Conservation (phyloP, 306 rosid genomes). For the Senna siamea region DNA sequence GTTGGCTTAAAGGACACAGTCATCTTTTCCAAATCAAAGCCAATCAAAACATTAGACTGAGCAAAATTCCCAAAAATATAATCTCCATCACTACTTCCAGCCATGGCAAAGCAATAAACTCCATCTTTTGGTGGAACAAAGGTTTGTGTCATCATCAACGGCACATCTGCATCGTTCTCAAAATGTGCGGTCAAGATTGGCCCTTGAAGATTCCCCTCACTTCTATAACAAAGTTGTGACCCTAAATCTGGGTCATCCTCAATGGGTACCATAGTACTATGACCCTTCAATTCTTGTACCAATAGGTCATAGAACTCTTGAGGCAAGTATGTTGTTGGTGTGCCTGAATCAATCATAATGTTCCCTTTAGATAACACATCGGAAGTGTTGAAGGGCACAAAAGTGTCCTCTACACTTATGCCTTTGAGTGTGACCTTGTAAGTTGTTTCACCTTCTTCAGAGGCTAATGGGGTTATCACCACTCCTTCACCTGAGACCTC, state of each 20-base stretch:
- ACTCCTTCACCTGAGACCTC: constrained; percentile 61
- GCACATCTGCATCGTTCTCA: constrained; percentile 35
- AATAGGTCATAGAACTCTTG: constrained; percentile 51
- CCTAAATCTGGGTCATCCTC: constrained; percentile 55
- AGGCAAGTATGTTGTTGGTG: constrained; percentile 60
- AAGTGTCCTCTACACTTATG: constrained; percentile 56
- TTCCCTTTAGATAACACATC: constrained; percentile 44
- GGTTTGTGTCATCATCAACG: constrained; percentile 49
- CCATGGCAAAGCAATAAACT: constrained; percentile 67
- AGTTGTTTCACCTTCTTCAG: constrained; percentile 46
- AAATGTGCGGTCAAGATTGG: constrained; percentile 58
- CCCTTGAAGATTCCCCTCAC: constrained; percentile 45
- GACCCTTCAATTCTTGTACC: constrained; percentile 47
- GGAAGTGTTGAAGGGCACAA: constrained; percentile 45
- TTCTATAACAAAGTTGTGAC: constrained; percentile 57
- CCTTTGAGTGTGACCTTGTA: constrained; percentile 63
- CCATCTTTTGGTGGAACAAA: constrained; percentile 62
- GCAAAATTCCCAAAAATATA: constrained; percentile 61
- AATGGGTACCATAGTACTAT: constrained; percentile 44
- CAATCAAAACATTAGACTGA: constrained; percentile 59
- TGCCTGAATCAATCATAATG: constrained; percentile 64
- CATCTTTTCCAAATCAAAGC: constrained; percentile 54
- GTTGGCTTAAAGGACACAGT: constrained; percentile 57
- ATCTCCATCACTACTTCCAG: constrained; percentile 25
- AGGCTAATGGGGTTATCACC: constrained; percentile 53